Percentiles rank a stretch among this genome's conserved stretches.
These are phyloP conservation scores for Persicaria tinctoria DNA, from an alignment of 148 eudicot genomes.

Conservation along the genomic window DNA sequence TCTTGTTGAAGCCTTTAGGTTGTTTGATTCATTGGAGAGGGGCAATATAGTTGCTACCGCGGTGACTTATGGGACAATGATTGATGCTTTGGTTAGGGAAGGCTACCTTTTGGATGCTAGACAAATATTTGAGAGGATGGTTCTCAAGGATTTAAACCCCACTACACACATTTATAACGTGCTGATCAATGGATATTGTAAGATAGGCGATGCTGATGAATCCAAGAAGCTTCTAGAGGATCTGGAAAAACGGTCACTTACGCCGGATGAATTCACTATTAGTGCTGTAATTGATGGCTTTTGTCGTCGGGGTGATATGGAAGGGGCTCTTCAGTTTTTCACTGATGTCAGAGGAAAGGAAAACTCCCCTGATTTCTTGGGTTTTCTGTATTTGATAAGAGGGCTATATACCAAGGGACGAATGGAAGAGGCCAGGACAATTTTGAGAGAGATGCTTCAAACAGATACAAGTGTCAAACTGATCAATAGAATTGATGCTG, in stretches of 20 bases:
- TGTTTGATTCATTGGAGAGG: conserved; percentile 76
- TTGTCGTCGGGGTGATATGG: conserved; percentile 67
- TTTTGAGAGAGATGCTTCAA: conserved; percentile 79
- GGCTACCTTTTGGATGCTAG: conserved; percentile 69
- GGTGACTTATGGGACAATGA: conserved; percentile 69
- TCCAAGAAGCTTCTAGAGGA: conserved; percentile 52
- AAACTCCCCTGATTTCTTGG: conserved; percentile 67
- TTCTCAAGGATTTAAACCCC: conserved; percentile 39
- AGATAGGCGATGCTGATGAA: conserved; percentile 50
- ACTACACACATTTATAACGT: conserved; percentile 63
- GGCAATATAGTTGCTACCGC: conserved; percentile 51
- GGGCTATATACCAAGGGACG: conserved; percentile 83
- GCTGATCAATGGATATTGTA: conserved; percentile 67
- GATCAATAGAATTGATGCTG: conserved; percentile 40
- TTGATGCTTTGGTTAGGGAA: conserved; percentile 61
- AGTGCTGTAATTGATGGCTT: conserved; percentile 58
- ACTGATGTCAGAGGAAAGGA: conserved; percentile 41
- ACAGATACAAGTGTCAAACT: conserved; percentile 39
- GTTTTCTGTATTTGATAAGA: conserved; percentile 58
- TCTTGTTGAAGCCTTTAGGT: conserved; percentile 81
- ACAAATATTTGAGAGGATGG: conserved; percentile 64
- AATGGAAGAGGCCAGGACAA: conserved; percentile 83
- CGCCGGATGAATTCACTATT: conserved; percentile 75
- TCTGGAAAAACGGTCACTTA: conserved; percentile 37
- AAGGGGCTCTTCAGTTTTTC: conserved; percentile 61